These are phyloP conservation scores for Zea mays DNA, from an alignment of 176 grass and related monocot genomes.

Conservation along the genomic window Zm-B73-REFERENCE-NAM-5.0 NC_050100.1:223418501-223419000, in stretches of 20 bases:
- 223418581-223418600: slow-evolving; percentile 95
- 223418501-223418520: background rate
- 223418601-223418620: slow-evolving; percentile 78
- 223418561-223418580: slow-evolving; percentile 94
- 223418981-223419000: slow-evolving; percentile 43
- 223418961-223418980: slow-evolving; percentile 45
- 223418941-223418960: slow-evolving; percentile 47
- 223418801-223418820: slow-evolving; percentile 27
- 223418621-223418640: slow-evolving; percentile 51
- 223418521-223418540: background rate
- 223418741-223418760: background rate
- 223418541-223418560: slow-evolving; percentile 53
- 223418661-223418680: slow-evolving; percentile 4
- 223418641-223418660: slow-evolving; percentile 48
- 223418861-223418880: slow-evolving; percentile 29
- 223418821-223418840: slow-evolving; percentile 31
- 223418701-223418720: background rate
- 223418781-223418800: background rate
- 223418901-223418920: slow-evolving; percentile 23
- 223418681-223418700: slow-evolving; percentile 41
- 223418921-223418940: slow-evolving; percentile 29
- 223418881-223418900: slow-evolving; percentile 32
- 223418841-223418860: slow-evolving; percentile 15
- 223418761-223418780: slow-evolving; percentile 44
- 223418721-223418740: background rate